phyloP scores from a whole-genome alignment of 768 basidiomycete genomes.

The Lactifluus volemus region DNA sequence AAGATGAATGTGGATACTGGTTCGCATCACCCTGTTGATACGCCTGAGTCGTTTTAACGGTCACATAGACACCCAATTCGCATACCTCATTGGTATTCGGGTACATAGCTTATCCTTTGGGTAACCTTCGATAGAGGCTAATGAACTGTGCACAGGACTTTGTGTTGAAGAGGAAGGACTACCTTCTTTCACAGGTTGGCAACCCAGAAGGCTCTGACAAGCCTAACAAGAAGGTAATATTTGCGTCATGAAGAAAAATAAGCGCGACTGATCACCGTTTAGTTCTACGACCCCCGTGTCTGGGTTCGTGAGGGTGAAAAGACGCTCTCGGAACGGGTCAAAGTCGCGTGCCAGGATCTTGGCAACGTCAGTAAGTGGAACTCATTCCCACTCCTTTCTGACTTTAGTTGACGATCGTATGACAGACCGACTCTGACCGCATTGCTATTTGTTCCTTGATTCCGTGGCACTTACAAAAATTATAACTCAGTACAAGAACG shows the following conservation, averaged over 20 bases:
- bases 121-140: neutral
- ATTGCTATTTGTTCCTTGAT: neutral
- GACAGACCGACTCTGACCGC: slow-evolving; percentile 5
- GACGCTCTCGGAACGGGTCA: slow-evolving; percentile 79
- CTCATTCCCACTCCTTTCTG: neutral
- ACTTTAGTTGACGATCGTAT: neutral
- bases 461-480: neutral
- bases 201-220: slow-evolving; percentile 96
- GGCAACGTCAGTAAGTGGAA: slow-evolving; percentile 38
- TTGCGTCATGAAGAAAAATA: neutral
- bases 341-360: slow-evolving; percentile 88
- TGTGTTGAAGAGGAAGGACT: slow-evolving; percentile 74
- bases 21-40: slow-evolving; percentile 18
- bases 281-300: slow-evolving; percentile 93
- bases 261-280: neutral
- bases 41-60: neutral
- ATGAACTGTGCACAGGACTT: slow-evolving; percentile 53
- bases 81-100: slow-evolving; percentile 81
- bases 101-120: slow-evolving; percentile 30
- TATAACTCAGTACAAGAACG: neutral
- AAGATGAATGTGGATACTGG: slow-evolving; percentile 99
- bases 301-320: slow-evolving; percentile 99
- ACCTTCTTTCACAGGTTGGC: slow-evolving; percentile 85
- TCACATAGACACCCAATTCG: slow-evolving; percentile 77
- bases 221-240: slow-evolving; percentile 92